Evolutionary conservation across 768 basidiomycete genomes (phyloP).

Genomic region (Serendipita sp.): DNA sequence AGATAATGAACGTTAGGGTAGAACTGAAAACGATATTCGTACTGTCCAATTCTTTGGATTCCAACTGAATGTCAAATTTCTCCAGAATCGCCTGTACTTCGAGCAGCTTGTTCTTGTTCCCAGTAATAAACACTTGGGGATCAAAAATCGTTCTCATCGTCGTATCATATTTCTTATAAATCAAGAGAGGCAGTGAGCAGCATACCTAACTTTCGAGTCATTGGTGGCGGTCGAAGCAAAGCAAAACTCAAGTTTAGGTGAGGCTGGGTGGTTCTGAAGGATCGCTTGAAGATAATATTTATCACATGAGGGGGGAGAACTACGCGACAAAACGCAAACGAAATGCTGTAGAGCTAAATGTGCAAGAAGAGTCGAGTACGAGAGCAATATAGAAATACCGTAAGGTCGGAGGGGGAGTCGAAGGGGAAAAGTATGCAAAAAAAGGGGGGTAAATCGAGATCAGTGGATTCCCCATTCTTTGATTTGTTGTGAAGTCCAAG

Average conservation of each 20-base stretch:
- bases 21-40: conserved; percentile 19
- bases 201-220: neutral
- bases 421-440: no score
- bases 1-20: neutral
- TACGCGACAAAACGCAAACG: no score
- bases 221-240: neutral
- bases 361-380: no score
- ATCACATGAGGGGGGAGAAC: no score
- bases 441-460: neutral
- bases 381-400: no score
- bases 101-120: conserved; percentile 80
- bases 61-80: conserved; percentile 50
- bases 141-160: neutral
- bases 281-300: no score
- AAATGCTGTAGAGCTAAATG: no score
- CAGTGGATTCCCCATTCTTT: neutral
- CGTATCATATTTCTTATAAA: neutral
- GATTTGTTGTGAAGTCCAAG: conserved; percentile 7
- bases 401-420: no score
- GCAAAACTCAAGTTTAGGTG: no score
- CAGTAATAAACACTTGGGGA: conserved; percentile 73
- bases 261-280: no score
- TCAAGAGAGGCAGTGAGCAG: no score
- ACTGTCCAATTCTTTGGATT: conserved; percentile 69
- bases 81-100: conserved; percentile 76